Conservation (phyloP, 306 rosid species). For the Castanea crenata region DNA sequence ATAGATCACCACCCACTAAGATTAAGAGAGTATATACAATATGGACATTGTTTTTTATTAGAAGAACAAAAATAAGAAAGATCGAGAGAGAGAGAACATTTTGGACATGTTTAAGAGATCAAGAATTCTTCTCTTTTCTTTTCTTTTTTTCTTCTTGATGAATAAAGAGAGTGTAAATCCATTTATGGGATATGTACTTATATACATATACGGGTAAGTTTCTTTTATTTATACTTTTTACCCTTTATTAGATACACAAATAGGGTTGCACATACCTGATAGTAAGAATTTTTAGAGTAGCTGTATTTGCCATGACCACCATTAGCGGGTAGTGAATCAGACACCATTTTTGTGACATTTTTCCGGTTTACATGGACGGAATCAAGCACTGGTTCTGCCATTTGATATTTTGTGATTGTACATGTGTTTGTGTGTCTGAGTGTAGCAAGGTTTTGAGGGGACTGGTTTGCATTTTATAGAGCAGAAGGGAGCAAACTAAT, state of each 20-base stretch:
- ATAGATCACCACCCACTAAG: no score
- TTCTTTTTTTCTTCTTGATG: no score
- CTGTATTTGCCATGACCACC: slow-evolving; percentile 45
- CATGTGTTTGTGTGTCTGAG: no score
- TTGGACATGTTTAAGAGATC: neutral
- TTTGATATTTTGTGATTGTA: neutral
- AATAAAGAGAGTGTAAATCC: no score
- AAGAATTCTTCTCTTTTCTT: no score
- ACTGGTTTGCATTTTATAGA: slow-evolving; percentile 24
- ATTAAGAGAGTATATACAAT: no score
- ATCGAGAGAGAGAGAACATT: neutral
- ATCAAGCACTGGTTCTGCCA: neutral
- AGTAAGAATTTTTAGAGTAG: slow-evolving; percentile 44
- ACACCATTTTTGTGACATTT: slow-evolving; percentile 1
- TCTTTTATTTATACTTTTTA: neutral
- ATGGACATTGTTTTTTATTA: no score
- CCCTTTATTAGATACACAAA: neutral
- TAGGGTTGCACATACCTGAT: slow-evolving; percentile 32
- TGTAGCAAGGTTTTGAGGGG: neutral
- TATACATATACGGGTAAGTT: no score
- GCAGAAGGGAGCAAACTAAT: neutral
- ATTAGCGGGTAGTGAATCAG: slow-evolving; percentile 25
- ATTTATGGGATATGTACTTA: no score
- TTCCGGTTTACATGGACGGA: slow-evolving; percentile 1
- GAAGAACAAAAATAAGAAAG: no score